Percentiles rank a stretch among this genome's conserved stretches.
Conservation (phyloP, 331 rosid species). For the Pyrus hybrid region DNA sequence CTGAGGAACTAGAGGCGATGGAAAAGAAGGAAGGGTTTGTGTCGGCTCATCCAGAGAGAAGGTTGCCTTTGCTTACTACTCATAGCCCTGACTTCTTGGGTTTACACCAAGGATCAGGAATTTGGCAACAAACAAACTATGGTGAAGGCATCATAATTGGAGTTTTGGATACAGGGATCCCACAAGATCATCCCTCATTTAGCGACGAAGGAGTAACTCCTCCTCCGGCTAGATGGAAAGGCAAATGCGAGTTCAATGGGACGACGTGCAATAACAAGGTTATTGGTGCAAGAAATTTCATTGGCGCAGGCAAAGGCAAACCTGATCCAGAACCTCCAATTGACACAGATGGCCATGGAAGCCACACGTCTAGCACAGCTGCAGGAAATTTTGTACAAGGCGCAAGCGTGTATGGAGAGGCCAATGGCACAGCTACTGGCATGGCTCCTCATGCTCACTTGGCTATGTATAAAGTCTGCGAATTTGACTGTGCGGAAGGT, state of each 20-base stretch:
- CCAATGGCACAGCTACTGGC: slow-evolving; percentile 57
- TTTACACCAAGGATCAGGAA: slow-evolving; percentile 30
- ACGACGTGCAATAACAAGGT: slow-evolving; percentile 49
- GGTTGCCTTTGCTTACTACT: slow-evolving; percentile 50
- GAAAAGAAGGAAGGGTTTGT: slow-evolving; percentile 37
- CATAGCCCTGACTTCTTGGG: slow-evolving; percentile 62
- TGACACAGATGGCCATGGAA: slow-evolving; percentile 59
- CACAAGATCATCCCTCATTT: slow-evolving; percentile 56
- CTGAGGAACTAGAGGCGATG: slow-evolving; percentile 40
- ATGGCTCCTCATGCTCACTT: slow-evolving; percentile 67
- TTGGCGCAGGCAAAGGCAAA: not conserved
- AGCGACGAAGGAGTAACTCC: slow-evolving; percentile 28
- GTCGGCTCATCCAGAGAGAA: slow-evolving; percentile 28
- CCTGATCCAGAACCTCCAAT: slow-evolving; percentile 15
- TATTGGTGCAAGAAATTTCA: slow-evolving; percentile 21
- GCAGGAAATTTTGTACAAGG: slow-evolving; percentile 37
- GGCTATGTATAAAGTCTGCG: slow-evolving; percentile 44
- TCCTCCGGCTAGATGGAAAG: slow-evolving; percentile 59
- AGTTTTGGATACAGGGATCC: slow-evolving; percentile 53
- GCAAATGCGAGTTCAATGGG: slow-evolving; percentile 46
- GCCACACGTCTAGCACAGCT: slow-evolving; percentile 67
- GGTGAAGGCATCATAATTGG: slow-evolving; percentile 71
- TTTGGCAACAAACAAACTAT: slow-evolving; percentile 41
- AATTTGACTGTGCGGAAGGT: slow-evolving; percentile 18
- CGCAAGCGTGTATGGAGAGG: slow-evolving; percentile 41